A percentile compares a stretch with the other conserved stretches of the same genome.
phyloP scores from a whole-genome alignment of 768 basidiomycete genomes.

The Cystofilobasidium macerans region DNA sequence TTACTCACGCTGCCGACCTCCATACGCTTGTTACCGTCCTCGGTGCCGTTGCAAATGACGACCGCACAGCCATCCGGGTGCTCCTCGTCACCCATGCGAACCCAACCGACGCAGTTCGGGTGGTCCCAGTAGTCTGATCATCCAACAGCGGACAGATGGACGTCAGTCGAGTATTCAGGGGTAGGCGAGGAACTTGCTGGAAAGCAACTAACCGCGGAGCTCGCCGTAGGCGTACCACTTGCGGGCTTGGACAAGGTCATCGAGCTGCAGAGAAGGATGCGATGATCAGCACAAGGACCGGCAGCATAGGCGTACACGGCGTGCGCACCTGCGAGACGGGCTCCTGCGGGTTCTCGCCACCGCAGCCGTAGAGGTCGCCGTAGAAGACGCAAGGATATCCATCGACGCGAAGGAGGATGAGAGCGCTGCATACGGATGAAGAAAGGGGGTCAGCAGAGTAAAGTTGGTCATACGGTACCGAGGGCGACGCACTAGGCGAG shows the following conservation, averaged over 20 bases:
- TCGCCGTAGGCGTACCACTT: slow-evolving; percentile 37
- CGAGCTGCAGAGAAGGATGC: slow-evolving; percentile 35
- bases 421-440: no score
- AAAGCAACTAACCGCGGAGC: not conserved
- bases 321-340: slow-evolving; percentile 32
- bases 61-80: slow-evolving; percentile 39
- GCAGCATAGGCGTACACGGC: not conserved
- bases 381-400: slow-evolving; percentile 41
- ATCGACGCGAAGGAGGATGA: slow-evolving; percentile 41
- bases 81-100: slow-evolving; percentile 40
- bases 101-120: slow-evolving; percentile 38
- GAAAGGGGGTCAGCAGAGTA: not conserved
- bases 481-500: slow-evolving; percentile 27
- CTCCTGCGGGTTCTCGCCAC: slow-evolving; percentile 39
- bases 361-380: slow-evolving; percentile 41
- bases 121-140: slow-evolving; percentile 41
- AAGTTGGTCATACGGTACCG: not conserved
- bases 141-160: slow-evolving; percentile 20
- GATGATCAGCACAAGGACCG: no score
- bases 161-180: not conserved
- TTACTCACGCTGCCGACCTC: slow-evolving; percentile 38
- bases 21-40: slow-evolving; percentile 31
- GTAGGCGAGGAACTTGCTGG: no score
- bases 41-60: slow-evolving; percentile 32
- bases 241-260: slow-evolving; percentile 37